Evolutionary conservation across 208 protist genomes (phyloP), one percentile per base, ranked within the genome.

Genomic region (Crithidia brevicula): DNA sequence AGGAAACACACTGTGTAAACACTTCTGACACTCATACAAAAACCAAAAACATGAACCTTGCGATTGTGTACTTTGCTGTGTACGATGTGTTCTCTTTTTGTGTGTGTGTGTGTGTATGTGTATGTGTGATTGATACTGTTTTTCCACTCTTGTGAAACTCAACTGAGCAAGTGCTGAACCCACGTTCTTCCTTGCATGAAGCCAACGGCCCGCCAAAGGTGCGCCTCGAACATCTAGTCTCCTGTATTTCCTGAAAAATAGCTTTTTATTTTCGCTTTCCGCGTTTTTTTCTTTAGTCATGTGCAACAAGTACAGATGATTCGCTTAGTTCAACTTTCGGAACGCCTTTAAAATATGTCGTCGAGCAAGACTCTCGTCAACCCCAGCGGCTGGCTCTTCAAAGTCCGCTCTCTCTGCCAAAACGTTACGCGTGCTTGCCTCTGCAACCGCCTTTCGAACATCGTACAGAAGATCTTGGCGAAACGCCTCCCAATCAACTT

Each of bases 381-480:
- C 53, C 42, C 61, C 13, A 23, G 22, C 52, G 22, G 42, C 20
- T 13, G 36, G 13, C 42, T 59, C 42, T n/a, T 43, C 47, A 28
- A 61, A 60, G 8, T 52, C 31, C 27, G 63, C 42, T 20, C 15
- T 46, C 1, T 28, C 52, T 0, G 20, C 52, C 2, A 57, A 20
- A 4, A 60, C 40, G 11, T 25, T 34, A 13, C 34, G n/a, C 13
- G 45, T 58, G 8, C 56, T 46, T 6, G 22, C 36, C 30, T 61
- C 51, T 13, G 63, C 42, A 10, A 61, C 31, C 5, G 42, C 40
- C 42, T 61, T 47, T n/a, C 52, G 63, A 36, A 69, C 52, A 9
- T 69, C 63, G 38, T 58, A 61, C n/a, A 69, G 20, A 2, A 69
- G 45, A 13, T 69, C 63, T 20, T 69, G 40, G 25, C 63, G 63